Percentiles rank a stretch among this genome's conserved stretches.
These are phyloP conservation scores for Phytophthora podocarpi DNA, from an alignment of 352 stramenopile genomes.

Conservation along the genomic window DNA sequence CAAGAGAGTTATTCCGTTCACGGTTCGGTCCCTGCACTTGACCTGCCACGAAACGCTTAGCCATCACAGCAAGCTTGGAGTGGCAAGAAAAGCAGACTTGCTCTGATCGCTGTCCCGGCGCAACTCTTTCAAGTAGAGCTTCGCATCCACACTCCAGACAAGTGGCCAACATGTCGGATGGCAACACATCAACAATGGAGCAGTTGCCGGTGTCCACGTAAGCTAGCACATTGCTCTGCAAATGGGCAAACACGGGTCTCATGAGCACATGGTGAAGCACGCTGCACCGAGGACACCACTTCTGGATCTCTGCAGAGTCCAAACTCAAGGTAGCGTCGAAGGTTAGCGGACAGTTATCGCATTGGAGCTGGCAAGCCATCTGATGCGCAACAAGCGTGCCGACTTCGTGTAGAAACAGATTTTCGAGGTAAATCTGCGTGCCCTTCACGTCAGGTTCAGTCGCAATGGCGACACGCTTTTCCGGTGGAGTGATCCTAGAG, in stretches of 20 bases:
- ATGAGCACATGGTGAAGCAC: conserved; percentile 69
- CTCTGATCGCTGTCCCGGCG: conserved; percentile 52
- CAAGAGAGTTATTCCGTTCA: conserved; percentile 5
- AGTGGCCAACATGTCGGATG: conserved; percentile 60
- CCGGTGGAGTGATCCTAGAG: conserved; percentile 52
- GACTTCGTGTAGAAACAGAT: conserved; percentile 82
- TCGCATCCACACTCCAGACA: conserved; percentile 67
- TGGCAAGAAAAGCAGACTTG: conserved; percentile 71
- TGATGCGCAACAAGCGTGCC: conserved; percentile 75
- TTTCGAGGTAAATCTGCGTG: conserved; percentile 59
- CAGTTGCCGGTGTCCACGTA: conserved; percentile 77
- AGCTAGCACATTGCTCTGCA: conserved; percentile 55
- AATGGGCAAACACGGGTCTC: conserved; percentile 67
- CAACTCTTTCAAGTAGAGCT: conserved; percentile 50
- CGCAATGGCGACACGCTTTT: conserved; percentile 53
- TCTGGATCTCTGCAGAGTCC: conserved; percentile 50
- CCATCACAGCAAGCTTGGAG: conserved; percentile 65
- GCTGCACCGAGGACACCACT: conserved; percentile 86
- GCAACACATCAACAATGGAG: conserved; percentile 64
- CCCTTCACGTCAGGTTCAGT: conserved; percentile 60
- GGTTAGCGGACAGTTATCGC: conserved; percentile 71
- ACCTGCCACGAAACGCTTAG: conserved; percentile 51
- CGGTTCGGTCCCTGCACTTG: conserved; percentile 10
- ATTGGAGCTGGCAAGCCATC: conserved; percentile 71
- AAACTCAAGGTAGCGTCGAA: conserved; percentile 69